Percentiles rank a stretch among this genome's conserved stretches.
Evolutionary conservation across 2,329 filamentous ascomycete genomes (phyloP).

Genomic region (Coleophoma crateriformis): DNA sequence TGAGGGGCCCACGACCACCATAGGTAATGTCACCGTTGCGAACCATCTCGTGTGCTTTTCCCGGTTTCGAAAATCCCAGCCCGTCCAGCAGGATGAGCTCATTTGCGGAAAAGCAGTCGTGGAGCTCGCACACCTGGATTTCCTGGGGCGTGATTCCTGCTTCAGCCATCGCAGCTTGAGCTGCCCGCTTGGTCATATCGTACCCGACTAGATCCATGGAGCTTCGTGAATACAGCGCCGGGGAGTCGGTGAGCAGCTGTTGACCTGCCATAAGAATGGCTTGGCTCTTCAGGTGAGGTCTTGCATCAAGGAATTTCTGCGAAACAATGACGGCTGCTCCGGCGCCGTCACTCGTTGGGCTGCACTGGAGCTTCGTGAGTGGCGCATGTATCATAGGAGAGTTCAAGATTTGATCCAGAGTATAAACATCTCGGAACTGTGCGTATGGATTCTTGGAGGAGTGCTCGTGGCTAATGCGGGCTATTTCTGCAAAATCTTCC

Average conservation of each 20-base stretch:
- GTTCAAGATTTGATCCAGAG: conserved; percentile 70
- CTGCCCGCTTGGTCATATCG: conserved; percentile 71
- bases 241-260: conserved; percentile 72
- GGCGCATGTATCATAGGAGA: conserved; percentile 74
- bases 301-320: conserved; percentile 74
- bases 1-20: conserved; percentile 59
- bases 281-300: conserved; percentile 71
- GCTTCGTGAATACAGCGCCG: conserved; percentile 68
- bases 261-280: conserved; percentile 84
- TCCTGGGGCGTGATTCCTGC: conserved; percentile 63
- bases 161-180: conserved; percentile 60
- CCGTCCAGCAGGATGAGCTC: conserved; percentile 86
- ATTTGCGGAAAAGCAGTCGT: conserved; percentile 93
- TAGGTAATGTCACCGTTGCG: conserved; percentile 83
- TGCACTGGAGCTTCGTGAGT: conserved; percentile 92
- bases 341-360: conserved; percentile 85
- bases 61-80: conserved; percentile 67
- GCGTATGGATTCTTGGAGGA: conserved; percentile 86
- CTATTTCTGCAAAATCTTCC: conserved; percentile 89
- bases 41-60: conserved; percentile 86
- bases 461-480: conserved; percentile 82
- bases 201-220: conserved; percentile 84
- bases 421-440: conserved; percentile 88
- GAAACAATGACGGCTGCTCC: conserved; percentile 84
- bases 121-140: conserved; percentile 78